These are phyloP conservation scores for Suillus paluster DNA, from an alignment of 768 basidiomycete species.

Conservation along the genomic window DNA sequence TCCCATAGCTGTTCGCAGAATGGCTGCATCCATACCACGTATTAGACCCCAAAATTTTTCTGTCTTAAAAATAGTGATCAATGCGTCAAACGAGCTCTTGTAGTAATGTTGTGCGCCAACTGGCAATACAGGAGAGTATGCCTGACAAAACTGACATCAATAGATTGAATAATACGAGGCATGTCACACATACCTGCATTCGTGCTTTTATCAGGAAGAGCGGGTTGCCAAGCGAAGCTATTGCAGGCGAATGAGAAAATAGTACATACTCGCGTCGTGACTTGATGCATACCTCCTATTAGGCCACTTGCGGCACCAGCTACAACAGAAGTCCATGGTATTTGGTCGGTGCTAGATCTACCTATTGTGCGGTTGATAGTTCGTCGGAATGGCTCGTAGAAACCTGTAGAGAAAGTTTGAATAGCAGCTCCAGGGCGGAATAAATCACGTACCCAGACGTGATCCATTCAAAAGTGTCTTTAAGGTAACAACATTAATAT, in stretches of 20 bases:
- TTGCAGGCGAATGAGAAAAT: not conserved
- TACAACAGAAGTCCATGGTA: slow-evolving; percentile 74
- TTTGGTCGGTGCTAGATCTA: slow-evolving; percentile 61
- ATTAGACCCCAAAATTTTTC: slow-evolving; percentile 83
- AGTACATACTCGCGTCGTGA: not conserved
- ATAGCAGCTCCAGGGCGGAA: not conserved
- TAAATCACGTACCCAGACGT: slow-evolving; percentile 62
- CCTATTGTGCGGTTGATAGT: slow-evolving; percentile 73
- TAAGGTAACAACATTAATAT: not conserved
- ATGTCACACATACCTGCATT: slow-evolving; percentile 73
- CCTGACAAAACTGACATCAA: slow-evolving; percentile 46
- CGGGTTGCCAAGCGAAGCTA: slow-evolving; percentile 83
- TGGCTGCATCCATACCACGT: slow-evolving; percentile 92
- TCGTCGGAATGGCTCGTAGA: slow-evolving; percentile 91
- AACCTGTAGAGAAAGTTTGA: slow-evolving; percentile 55
- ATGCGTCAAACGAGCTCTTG: slow-evolving; percentile 80
- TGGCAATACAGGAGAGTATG: slow-evolving; percentile 92
- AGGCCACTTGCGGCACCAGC: slow-evolving; percentile 92
- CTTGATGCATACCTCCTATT: slow-evolving; percentile 68
- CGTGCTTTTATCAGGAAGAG: slow-evolving; percentile 96
- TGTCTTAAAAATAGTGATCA: slow-evolving; percentile 74
- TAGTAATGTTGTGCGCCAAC: slow-evolving; percentile 96
- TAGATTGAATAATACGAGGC: not conserved
- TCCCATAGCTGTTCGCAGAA: slow-evolving; percentile 93
- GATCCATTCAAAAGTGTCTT: slow-evolving; percentile 93